Base-by-base conservation (phyloP, 768 basidiomycete genomes). In the Leucosporidium yakuticum region DNA sequence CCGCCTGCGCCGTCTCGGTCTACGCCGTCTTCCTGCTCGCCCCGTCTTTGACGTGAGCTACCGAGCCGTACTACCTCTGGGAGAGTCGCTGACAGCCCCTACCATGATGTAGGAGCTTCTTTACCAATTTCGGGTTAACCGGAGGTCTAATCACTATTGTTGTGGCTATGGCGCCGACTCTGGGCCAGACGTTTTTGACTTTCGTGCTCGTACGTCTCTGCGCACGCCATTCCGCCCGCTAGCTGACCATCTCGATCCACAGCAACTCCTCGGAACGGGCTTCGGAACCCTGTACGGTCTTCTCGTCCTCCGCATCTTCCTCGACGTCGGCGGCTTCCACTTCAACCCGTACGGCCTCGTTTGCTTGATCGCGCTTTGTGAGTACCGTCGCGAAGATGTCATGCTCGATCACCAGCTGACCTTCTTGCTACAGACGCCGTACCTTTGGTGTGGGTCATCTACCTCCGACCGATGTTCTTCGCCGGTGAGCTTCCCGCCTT, bases 11-110 rank as follows among this genome's bases (percentile, higher is more conserved):
- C 7, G 64, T 65, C 29, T 27, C 29, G 0, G 74, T 77, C 6
- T 79, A 74, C 65, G 74, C 75, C 9, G 73, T 74, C 23, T 65
- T 79, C 27, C 66, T 78, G 7, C 76, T 75, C 27, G 77, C 77
- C 2, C 63, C 76, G 15, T 58, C 65, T 11, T 47, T 70, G 39
- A 44, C 39, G 39, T 44, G 39, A 7, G 39, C 17, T 44, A 15
- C 39, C 2, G 39, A 44, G 39, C 6, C 17, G 39, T 36, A 12
- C 34, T 36, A 36, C 6, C 6, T 6, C 34, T 5, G 34, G 12
- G 34, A 12, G 34, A 5, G 34, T 5, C 39, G 39, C 39, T 44
- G 39, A 44, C 39, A 44, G n/a, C n/a, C n/a, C 39, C 14, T 8
- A 3, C 17, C 39, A 2, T 9, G 14, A 8, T 15, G 39, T 15